Base-by-base conservation (phyloP, 202 grass and related monocot species). In the Digitaria exilis region DNA sequence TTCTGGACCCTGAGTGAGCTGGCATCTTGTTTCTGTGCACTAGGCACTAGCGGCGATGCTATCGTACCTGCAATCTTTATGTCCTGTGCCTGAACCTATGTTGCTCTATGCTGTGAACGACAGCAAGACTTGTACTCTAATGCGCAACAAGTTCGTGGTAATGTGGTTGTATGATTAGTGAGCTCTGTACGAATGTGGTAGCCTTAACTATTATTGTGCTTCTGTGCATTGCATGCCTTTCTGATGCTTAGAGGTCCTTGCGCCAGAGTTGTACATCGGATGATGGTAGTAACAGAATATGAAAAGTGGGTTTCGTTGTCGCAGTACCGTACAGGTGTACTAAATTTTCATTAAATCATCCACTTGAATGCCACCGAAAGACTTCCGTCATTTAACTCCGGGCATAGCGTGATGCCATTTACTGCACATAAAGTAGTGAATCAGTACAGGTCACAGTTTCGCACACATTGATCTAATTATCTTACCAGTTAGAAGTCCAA, bases 1-100 rank as follows among this genome's bases (percentile, higher is more conserved):
- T 15, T 55, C 84, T 42, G 69, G 89, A 13, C 84, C 76, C 21
- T 90, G 66, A 89, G 54, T 42, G 75, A 88, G n/a, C 12, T 39
- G 13, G 37, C 19, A 52, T 37, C 42, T 6, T 86, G 26, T 43
- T 51, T 29, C 31, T 37, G 35, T 77, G 21, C 9, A 39, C 37
- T 39, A 39, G 37, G 8, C 56, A 35, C 7, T 59, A 30, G 46
- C 6, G 6, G 12, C 46, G 3, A 1, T 57, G 5, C 22, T 4
- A 0, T 3, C 3, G 18, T 41, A 9, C 28, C 21, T 75, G 30
- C 14, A 34, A 10, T 18, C 16, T 50, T 34, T 73, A 39, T 64
- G 7, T 54, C 60, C 5, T 49, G 24, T 84, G 18, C 60, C 24
- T 43, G 52, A 76, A 61, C 56, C 39, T 25, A 2, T 22, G 39